These are phyloP conservation scores for Quercus bicolor DNA, from an alignment of 306 rosid genomes.

Conservation along the genomic window DNA sequence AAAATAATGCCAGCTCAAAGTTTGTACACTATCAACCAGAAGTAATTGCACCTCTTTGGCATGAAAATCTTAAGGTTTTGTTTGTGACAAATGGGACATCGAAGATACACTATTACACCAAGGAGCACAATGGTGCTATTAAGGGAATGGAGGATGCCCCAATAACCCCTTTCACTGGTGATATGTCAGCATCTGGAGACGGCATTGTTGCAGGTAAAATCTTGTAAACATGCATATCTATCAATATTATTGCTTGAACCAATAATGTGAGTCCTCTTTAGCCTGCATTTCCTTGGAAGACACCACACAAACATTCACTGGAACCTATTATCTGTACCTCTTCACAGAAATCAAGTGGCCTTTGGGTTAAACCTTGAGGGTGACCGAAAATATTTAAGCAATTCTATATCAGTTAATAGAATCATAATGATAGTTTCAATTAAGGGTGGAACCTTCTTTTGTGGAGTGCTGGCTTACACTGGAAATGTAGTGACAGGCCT, in stretches of 20 bases:
- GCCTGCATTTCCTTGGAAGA: conserved; percentile 8
- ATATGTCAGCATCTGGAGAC: conserved; percentile 96
- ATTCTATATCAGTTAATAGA: too few species aligned
- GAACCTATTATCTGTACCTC: conserved; percentile 8
- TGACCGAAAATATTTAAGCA: neutral
- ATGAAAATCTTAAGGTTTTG: conserved; percentile 78
- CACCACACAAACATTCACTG: neutral
- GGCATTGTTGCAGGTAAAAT: conserved; percentile 87
- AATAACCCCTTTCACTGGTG: conserved; percentile 66
- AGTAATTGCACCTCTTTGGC: conserved; percentile 70
- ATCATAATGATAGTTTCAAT: too few species aligned
- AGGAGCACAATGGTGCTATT: conserved; percentile 70
- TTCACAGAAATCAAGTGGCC: neutral
- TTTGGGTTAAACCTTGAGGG: conserved; percentile 3
- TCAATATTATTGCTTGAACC: neutral
- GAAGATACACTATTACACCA: conserved; percentile 85
- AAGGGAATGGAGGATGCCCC: conserved; percentile 88
- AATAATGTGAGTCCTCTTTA: neutral
- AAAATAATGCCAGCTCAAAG: conserved; percentile 69
- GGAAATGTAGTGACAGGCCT: conserved; percentile 11
- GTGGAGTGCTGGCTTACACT: neutral
- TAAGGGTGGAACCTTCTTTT: neutral
- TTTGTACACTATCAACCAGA: conserved; percentile 75
- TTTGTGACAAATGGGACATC: conserved; percentile 98
- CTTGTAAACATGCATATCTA: conserved; percentile 5